A percentile compares a stretch with the other conserved stretches of the same genome.
Evolutionary conservation across 108 stramenopile genomes (phyloP).

Genomic region (Cyclotella sp.): DNA sequence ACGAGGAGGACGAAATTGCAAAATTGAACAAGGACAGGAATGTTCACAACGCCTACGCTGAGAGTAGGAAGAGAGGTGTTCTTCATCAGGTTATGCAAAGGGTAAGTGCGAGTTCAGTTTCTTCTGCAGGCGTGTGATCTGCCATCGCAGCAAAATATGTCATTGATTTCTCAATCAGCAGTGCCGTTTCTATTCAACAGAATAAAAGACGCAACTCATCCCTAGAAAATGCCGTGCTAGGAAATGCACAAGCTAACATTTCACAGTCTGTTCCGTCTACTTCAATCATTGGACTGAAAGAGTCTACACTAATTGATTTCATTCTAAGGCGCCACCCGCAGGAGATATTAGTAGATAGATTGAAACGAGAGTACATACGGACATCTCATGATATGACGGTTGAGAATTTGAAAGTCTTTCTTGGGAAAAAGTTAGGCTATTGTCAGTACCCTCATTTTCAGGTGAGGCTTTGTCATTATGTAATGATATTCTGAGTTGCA

Average conservation of each 20-base stretch:
- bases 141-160: too few species aligned
- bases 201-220: constrained; percentile 24
- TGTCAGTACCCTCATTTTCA: constrained; percentile 46
- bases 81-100: constrained; percentile 40
- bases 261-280: neutral
- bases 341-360: constrained; percentile 47
- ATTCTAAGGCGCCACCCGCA: constrained; percentile 56
- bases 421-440: constrained; percentile 54
- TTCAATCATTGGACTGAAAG: constrained; percentile 37
- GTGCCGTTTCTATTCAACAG: constrained; percentile 8
- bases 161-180: neutral
- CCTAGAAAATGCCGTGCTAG: neutral
- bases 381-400: constrained; percentile 53
- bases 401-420: constrained; percentile 52
- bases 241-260: neutral
- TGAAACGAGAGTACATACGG: constrained; percentile 53
- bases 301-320: constrained; percentile 52
- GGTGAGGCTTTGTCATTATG: constrained; percentile 20
- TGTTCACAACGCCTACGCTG: constrained; percentile 42
- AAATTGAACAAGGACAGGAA: constrained; percentile 42
- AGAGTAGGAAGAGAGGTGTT: constrained; percentile 44
- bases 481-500: neutral
- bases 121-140: neutral
- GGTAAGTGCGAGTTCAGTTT: constrained; percentile 2
- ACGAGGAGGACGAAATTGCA: constrained; percentile 46